Evolutionary conservation across 31 red algal genomes (phyloP).

Genomic region (Porphyra umbilicalis): DNA sequence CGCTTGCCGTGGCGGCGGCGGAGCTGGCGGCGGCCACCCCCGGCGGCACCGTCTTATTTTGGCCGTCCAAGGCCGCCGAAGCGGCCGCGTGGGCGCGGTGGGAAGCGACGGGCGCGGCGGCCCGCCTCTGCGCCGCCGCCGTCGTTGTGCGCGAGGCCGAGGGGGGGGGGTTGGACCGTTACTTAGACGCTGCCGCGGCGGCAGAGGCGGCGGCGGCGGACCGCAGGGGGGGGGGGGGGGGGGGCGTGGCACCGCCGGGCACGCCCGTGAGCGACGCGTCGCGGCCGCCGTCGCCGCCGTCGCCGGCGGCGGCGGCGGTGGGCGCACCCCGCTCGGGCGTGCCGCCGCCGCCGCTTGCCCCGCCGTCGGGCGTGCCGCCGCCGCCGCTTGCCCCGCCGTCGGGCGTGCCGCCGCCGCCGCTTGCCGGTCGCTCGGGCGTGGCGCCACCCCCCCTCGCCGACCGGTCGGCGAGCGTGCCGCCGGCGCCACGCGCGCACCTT

Average conservation of each 20-base stretch:
- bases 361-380: neutral
- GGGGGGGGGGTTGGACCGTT: constrained; percentile 6
- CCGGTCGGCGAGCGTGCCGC: too few species aligned
- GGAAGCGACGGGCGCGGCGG: neutral
- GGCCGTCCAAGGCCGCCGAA: neutral
- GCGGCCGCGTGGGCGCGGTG: neutral
- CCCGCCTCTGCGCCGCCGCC: neutral
- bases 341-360: neutral
- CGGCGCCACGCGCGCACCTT: too few species aligned
- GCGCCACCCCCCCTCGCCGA: neutral
- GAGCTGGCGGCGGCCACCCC: neutral
- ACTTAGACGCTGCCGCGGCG: constrained; percentile 14
- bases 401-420: neutral
- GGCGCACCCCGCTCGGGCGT: too few species aligned
- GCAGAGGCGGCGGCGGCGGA: constrained; percentile 16
- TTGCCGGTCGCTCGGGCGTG: neutral
- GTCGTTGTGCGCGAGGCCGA: neutral
- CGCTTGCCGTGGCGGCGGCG: neutral
- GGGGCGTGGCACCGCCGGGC: neutral
- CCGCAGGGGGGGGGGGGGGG: neutral
- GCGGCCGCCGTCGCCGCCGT: neutral
- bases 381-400: neutral
- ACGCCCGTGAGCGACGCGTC: neutral
- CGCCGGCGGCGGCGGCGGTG: too few species aligned
- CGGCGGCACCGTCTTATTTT: neutral